These are phyloP conservation scores for Boletales sp. DNA, from an alignment of 768 basidiomycete genomes.

Conservation along the genomic window DNA sequence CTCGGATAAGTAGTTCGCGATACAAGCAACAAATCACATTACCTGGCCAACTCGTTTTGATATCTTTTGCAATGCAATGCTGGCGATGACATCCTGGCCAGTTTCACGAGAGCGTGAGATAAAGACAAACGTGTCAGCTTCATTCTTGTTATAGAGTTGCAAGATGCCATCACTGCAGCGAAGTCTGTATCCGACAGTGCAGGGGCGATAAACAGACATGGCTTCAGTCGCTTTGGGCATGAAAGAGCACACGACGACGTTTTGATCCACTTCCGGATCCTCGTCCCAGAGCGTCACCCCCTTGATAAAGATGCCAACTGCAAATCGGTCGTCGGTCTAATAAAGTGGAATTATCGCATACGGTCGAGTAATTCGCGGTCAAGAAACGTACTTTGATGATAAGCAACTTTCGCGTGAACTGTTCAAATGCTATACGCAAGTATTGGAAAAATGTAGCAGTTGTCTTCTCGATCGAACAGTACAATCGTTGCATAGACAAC, in stretches of 20 bases:
- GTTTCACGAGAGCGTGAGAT: constrained; percentile 45
- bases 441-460: constrained; percentile 60
- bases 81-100: constrained; percentile 46
- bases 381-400: constrained; percentile 47
- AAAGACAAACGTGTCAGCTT: constrained; percentile 56
- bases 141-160: constrained; percentile 54
- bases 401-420: constrained; percentile 56
- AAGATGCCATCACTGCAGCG: constrained; percentile 54
- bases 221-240: constrained; percentile 48
- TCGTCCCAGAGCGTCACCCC: constrained; percentile 57
- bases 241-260: constrained; percentile 62
- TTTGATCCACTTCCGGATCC: constrained; percentile 53
- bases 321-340: constrained; percentile 60
- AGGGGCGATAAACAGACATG: constrained; percentile 48
- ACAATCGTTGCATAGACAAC: constrained; percentile 56
- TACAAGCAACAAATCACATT: constrained; percentile 3
- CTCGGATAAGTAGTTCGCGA: too few relatives aligned
- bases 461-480: constrained; percentile 52
- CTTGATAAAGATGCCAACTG: constrained; percentile 60
- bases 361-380: too few relatives aligned
- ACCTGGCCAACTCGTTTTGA: constrained; percentile 52
- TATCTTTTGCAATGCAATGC: constrained; percentile 63
- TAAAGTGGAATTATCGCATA: background rate
- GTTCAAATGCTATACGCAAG: constrained; percentile 49
- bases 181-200: constrained; percentile 50